phyloP scores from a whole-genome alignment of 2,329 filamentous ascomycete genomes.

The Pseudonectria buxi region DNA sequence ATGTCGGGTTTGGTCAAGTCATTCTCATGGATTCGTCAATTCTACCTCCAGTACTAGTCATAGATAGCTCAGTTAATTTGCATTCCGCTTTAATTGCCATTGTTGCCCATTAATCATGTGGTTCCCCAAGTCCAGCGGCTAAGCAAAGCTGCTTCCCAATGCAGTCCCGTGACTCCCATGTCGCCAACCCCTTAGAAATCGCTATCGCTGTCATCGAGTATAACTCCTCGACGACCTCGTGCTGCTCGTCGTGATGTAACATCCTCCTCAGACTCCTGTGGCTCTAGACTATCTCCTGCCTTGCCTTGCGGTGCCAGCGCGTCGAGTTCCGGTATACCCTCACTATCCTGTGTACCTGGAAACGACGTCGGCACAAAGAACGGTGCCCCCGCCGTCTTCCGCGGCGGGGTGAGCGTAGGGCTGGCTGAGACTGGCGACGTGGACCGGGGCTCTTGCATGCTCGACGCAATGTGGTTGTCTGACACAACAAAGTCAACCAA shows the following conservation, averaged over 20 bases:
- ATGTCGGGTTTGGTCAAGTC: too few relatives aligned
- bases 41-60: neutral
- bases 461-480: slow-evolving; percentile 37
- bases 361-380: slow-evolving; percentile 35
- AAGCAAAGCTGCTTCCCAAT: slow-evolving; percentile 5
- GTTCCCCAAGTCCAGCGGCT: neutral
- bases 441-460: slow-evolving; percentile 26
- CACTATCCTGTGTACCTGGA: slow-evolving; percentile 34
- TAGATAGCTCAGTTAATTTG: slow-evolving; percentile 13
- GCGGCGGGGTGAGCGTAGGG: slow-evolving; percentile 14
- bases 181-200: slow-evolving; percentile 13
- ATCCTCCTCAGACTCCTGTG: slow-evolving; percentile 13
- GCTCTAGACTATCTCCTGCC: slow-evolving; percentile 2
- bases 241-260: slow-evolving; percentile 9
- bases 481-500: slow-evolving; percentile 52
- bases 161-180: slow-evolving; percentile 2
- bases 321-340: slow-evolving; percentile 32
- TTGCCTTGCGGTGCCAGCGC: slow-evolving; percentile 13
- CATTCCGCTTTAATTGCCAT: slow-evolving; percentile 1
- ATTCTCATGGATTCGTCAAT: slow-evolving; percentile 2
- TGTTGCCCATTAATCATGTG: neutral
- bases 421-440: slow-evolving; percentile 20
- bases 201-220: slow-evolving; percentile 28
- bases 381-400: slow-evolving; percentile 17
- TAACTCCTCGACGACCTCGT: slow-evolving; percentile 19